Base-by-base conservation (phyloP, 1,284 basidiomycete species). In the Clitocybe nebularis region DNA sequence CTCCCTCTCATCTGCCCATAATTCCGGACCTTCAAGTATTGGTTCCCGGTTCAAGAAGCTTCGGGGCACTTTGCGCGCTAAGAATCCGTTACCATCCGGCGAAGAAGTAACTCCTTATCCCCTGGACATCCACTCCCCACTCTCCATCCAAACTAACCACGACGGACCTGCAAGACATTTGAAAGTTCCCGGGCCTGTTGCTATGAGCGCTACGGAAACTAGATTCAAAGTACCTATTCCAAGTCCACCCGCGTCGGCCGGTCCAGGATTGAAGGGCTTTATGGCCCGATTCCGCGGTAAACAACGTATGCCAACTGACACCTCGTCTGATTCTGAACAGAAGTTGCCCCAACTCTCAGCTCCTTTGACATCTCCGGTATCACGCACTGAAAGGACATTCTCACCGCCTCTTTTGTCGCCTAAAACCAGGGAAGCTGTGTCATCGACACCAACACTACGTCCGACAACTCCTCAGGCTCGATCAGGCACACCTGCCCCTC, bases 251-350 rank as follows among this genome's bases (percentile, higher is more conserved):
- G 77, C 82, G 3, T 81, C 84, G 14, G 76, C 84, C 17, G 72
- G 79, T 9, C 86, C 85, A 24, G 81, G 84, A 30, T 55, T 89
- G 17, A 85, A 80, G 59, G 80, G 84, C 7, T 83, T 90, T 60
- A 88, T 90, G 76, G 77, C 85, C 20, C 76, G 84, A 26, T 84
- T 90, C 58, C 76, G 84, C 33, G 66, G 67, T 38, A 89, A 80
- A 56, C 76, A 72, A 47, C 74, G 81, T 41, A 56, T 66, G 14
- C 55, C 66, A n/a, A 28, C 26, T 30, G 69, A 71, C 39, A 52
- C 55, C 6, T 48, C 61, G 11, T 43, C 52, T 30, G 51, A 57
- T 7, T 44, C 50, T 26, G 59, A 62, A 14, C 52, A 49, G 10
- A 32, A 42, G 13, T 49, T 56, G 11, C 57, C 61, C 5, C 58